Evolutionary conservation across 805 yeast genomes (phyloP).

Genomic region (Candida verbasci): DNA sequence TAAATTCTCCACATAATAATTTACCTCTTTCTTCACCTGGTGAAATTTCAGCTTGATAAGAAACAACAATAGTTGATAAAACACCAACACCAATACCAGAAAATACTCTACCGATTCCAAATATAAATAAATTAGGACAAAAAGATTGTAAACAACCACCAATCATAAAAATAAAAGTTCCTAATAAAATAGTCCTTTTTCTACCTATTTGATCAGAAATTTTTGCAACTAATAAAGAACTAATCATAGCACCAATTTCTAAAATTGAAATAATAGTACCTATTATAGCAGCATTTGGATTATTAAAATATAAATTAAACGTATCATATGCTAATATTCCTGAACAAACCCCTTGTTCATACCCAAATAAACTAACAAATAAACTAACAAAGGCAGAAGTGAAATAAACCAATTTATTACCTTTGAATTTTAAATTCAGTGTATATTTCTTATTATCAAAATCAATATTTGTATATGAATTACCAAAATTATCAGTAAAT

Average conservation of each 20-base stretch:
- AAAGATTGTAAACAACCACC: constrained; percentile 76
- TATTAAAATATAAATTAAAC: constrained; percentile 62
- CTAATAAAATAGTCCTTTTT: constrained; percentile 71
- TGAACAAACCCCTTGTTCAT: constrained; percentile 78
- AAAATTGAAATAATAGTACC: constrained; percentile 87
- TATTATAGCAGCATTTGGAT: constrained; percentile 70
- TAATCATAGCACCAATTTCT: constrained; percentile 81
- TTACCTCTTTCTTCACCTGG: constrained; percentile 85
- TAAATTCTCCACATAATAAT: constrained; percentile 78
- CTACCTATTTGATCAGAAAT: constrained; percentile 79
- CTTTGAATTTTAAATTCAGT: constrained; percentile 29
- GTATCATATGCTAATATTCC: constrained; percentile 75
- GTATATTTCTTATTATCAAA: constrained; percentile 33
- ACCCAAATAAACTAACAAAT: constrained; percentile 38
- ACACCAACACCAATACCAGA: constrained; percentile 71
- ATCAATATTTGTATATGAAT: constrained; percentile 32
- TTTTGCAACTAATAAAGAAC: constrained; percentile 74
- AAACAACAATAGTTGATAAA: constrained; percentile 75
- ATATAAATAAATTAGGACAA: constrained; percentile 47
- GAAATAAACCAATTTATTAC: constrained; percentile 36
- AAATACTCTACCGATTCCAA: constrained; percentile 72
- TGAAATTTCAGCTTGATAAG: constrained; percentile 83
- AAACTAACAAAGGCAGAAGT: constrained; percentile 43
- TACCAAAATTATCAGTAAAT: constrained; percentile 28
- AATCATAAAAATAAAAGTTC: constrained; percentile 70